Conservation (phyloP, 495 filamentous ascomycete species). For the Aspergillus haitiensis region DNA sequence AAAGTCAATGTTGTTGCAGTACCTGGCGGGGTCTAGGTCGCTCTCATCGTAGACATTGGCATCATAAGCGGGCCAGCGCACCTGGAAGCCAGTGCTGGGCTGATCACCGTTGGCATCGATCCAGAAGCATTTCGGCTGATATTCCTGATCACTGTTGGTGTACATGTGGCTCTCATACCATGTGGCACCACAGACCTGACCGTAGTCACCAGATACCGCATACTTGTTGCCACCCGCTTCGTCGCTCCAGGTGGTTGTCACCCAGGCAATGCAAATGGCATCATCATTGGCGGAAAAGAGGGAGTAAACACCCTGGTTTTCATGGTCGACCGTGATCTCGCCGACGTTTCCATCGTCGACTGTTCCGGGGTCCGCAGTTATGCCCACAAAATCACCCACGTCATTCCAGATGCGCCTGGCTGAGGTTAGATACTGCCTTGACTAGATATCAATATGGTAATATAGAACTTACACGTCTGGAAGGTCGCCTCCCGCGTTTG, state of each 20-base stretch:
- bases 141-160: constrained; percentile 13
- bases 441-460: not conserved
- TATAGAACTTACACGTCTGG: constrained; percentile 16
- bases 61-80: constrained; percentile 14
- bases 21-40: constrained; percentile 5
- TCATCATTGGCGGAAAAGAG: constrained; percentile 23
- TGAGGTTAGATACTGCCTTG: not conserved
- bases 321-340: constrained; percentile 13
- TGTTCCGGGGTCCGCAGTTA: constrained; percentile 14
- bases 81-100: constrained; percentile 18
- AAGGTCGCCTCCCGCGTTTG: constrained; percentile 18
- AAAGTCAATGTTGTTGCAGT: constrained; percentile 20
- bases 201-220: constrained; percentile 19
- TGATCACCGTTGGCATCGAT: constrained; percentile 20
- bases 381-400: constrained; percentile 12
- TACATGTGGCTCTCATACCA: constrained; percentile 21
- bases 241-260: constrained; percentile 20
- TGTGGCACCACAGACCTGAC: constrained; percentile 13
- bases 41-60: constrained; percentile 8
- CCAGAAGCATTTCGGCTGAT: constrained; percentile 21
- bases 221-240: constrained; percentile 15
- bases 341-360: constrained; percentile 11
- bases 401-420: constrained; percentile 20
- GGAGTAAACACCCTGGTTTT: constrained; percentile 19
- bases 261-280: constrained; percentile 21